Evolutionary conservation across 2,329 filamentous ascomycete species (phyloP).

Genomic region (Trichoderma harzianum): DNA sequence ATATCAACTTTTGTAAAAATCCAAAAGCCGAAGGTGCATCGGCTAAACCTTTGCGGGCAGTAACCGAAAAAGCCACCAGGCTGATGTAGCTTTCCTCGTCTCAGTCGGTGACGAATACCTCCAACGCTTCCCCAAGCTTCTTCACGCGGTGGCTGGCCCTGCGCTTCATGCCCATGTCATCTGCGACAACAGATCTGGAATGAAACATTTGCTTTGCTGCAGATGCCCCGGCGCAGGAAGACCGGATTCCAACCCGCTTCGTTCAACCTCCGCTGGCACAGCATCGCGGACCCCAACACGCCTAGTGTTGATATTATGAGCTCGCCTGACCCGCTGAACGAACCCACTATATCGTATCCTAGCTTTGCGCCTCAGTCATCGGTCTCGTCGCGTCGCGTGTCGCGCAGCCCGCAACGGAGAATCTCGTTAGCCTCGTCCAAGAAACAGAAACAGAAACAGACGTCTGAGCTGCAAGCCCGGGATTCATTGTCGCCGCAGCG

Average conservation of each 20-base stretch:
- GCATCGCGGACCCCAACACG: constrained; percentile 34
- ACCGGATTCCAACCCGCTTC: constrained; percentile 26
- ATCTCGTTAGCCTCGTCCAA: constrained; percentile 46
- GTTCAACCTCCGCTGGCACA: constrained; percentile 36
- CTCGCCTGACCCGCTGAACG: constrained; percentile 51
- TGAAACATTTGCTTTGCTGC: constrained; percentile 18
- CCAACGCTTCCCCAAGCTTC: not conserved
- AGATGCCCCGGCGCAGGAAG: constrained; percentile 31
- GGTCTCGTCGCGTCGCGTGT: constrained; percentile 38
- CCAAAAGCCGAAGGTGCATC: not conserved
- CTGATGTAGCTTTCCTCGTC: constrained; percentile 4
- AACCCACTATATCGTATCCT: constrained; percentile 31
- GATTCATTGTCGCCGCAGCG: constrained; percentile 48
- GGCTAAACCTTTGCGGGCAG: constrained; percentile 6
- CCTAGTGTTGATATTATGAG: constrained; percentile 45
- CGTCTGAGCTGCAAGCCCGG: constrained; percentile 55
- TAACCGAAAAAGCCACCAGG: not conserved
- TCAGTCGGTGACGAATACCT: not conserved
- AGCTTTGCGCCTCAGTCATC: constrained; percentile 33
- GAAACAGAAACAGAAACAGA: constrained; percentile 52
- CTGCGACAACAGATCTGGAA: not conserved
- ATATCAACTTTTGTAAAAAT: not conserved
- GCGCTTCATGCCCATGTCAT: not conserved
- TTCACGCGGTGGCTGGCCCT: constrained; percentile 16
- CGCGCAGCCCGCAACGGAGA: constrained; percentile 43